These are phyloP conservation scores for Eleusine coracana DNA, from an alignment of 176 grass and related monocot species.

Conservation along the genomic window DNA sequence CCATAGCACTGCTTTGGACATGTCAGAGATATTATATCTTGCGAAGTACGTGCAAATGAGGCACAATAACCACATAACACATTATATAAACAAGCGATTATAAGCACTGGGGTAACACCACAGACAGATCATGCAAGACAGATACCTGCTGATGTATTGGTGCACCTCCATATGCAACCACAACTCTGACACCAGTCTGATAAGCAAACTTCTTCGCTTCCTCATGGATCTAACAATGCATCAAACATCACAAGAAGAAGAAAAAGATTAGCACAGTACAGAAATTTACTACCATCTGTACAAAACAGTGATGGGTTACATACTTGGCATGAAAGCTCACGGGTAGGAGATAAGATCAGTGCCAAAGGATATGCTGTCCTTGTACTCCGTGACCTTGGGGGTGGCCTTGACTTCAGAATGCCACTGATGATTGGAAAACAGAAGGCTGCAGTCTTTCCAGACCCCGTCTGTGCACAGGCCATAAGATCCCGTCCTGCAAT, in stretches of 20 bases:
- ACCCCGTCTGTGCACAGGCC: neutral
- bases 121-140: neutral
- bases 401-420: neutral
- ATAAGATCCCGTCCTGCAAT: constrained; percentile 3
- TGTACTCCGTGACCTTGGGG: neutral
- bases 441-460: neutral
- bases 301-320: neutral
- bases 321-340: neutral
- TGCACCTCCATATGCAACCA: constrained; percentile 5
- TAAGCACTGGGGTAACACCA: neutral
- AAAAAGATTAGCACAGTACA: neutral
- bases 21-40: no score
- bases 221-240: neutral
- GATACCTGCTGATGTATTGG: constrained; percentile 41
- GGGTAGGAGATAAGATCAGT: neutral
- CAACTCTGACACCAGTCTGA: constrained; percentile 2
- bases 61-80: neutral
- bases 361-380: constrained; percentile 2
- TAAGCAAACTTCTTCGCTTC: neutral
- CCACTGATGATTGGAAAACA: constrained; percentile 12
- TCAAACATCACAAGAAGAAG: neutral
- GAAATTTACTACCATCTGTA: neutral
- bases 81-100: no score
- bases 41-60: neutral
- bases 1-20: no score